Conservation (phyloP, 2,329 filamentous ascomycete genomes). For the Clarireedia monteithiana region DNA sequence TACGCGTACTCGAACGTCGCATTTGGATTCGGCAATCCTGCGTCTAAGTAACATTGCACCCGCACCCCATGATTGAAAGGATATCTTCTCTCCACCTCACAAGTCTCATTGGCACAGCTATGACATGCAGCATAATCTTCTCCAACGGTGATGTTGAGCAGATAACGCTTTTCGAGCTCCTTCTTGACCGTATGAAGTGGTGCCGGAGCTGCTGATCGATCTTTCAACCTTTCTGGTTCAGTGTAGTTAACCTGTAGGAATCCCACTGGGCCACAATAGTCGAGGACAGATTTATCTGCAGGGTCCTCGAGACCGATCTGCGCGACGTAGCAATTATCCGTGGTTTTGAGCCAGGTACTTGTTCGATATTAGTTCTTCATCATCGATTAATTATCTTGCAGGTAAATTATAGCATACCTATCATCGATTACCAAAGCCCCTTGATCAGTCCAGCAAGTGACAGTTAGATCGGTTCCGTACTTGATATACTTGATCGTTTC, state of each 20-base stretch:
- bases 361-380: background rate
- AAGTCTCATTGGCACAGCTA: background rate
- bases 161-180: constrained; percentile 9
- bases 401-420: constrained; percentile 5
- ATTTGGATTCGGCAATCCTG: background rate
- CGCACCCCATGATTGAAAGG: constrained; percentile 1
- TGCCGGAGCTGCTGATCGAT: background rate
- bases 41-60: constrained; percentile 1
- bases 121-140: constrained; percentile 17
- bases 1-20: constrained; percentile 8
- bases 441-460: constrained; percentile 16
- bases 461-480: constrained; percentile 12
- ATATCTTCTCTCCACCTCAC: constrained; percentile 2
- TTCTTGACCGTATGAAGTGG: background rate
- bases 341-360: constrained; percentile 18
- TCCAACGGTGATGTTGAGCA: constrained; percentile 17
- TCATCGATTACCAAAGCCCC: constrained; percentile 12
- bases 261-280: constrained; percentile 18
- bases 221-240: background rate
- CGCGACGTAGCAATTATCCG: constrained; percentile 17
- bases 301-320: constrained; percentile 11
- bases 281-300: constrained; percentile 13
- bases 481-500: constrained; percentile 11
- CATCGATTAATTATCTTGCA: too few species aligned
- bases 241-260: constrained; percentile 17